Evolutionary conservation across 2,329 filamentous ascomycete genomes (phyloP), one percentile per base, ranked within the genome.

Genomic region (Microdochium paspali): DNA sequence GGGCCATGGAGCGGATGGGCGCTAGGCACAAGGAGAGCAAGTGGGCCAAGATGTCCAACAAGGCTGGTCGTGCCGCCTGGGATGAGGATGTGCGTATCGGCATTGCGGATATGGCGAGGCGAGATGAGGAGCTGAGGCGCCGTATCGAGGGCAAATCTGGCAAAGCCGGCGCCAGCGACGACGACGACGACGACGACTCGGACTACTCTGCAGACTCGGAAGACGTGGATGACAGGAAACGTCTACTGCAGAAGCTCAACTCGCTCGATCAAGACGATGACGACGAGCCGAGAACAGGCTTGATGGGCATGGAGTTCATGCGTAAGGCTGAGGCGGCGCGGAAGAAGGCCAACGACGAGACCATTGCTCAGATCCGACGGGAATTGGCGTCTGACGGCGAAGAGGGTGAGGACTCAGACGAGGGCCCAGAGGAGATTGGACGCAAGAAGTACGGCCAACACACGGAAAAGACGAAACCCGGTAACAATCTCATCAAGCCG

Each of bases 231-330:
- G 70, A 73, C 46, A 71, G 72, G 46, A 60, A 65, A 50, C 67
- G 71, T 30, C 61, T 80, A 12, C 63, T 83, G 39, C 67, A 66
- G 32, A 61, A 76, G 52, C 67, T 75, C 44, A 70, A 68, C 50
- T 68, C 68, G 15, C 65, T 68, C 18, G 66, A 71, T 10, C 68
- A 70, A 28, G 60, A 68, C 9, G 67, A 73, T 13, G 74, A 77
- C 21, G 68, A 68, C n/a, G 70, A 62, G 18, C 77, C 78, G 0
- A 73, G 77, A 55, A 83, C 84, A 13, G 84, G 80, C 56, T 69
- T 98, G 6, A 82, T 87, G 65, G 77, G 79, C 46, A 89, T 98
- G 84, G 87, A 88, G 51, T 98, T 98, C 63, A 97, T 98, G 93
- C 82, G 85, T 58, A 89, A 85, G 54, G 88, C 90, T 1, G 90